phyloP scores from a whole-genome alignment of 2,329 filamentous ascomycete species.

The Ustulina deusta region DNA sequence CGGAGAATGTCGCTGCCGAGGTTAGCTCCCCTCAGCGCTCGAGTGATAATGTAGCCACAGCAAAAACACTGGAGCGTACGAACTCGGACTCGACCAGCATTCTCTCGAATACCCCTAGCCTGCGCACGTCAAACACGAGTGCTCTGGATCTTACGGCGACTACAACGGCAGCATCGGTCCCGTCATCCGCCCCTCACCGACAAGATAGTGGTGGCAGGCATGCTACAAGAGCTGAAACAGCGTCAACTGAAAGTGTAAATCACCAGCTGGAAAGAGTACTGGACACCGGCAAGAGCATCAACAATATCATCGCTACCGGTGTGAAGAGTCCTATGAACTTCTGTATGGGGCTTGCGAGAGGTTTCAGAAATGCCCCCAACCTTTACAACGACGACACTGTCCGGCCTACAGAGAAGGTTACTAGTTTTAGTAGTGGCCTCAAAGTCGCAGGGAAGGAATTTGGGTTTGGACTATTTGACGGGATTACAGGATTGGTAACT shows the following conservation, averaged over 20 bases:
- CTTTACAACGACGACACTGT: conserved; percentile 88
- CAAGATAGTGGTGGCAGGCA: conserved; percentile 2
- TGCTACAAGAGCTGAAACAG: conserved; percentile 3
- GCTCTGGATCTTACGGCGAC: conserved; percentile 31
- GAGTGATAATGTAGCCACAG: conserved; percentile 27
- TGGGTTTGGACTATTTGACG: conserved; percentile 82
- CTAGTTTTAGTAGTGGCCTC: conserved; percentile 79
- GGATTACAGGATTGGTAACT: conserved; percentile 81
- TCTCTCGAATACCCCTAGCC: conserved; percentile 36
- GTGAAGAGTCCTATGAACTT: conserved; percentile 88
- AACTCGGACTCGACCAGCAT: conserved; percentile 36
- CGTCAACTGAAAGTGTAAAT: conserved; percentile 46
- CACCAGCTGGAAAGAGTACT: conserved; percentile 68
- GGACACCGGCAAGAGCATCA: conserved; percentile 74
- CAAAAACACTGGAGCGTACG: conserved; percentile 20
- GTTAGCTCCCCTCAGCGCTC: conserved; percentile 29
- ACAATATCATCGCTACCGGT: conserved; percentile 79
- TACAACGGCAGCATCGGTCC: conserved; percentile 26
- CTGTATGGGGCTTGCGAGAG: conserved; percentile 82
- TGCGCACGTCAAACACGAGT: conserved; percentile 37
- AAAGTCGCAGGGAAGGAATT: conserved; percentile 83
- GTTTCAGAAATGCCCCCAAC: conserved; percentile 88
- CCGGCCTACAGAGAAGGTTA: conserved; percentile 81
- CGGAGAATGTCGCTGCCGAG: conserved; percentile 36
- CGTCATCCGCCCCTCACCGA: conserved; percentile 20